Evolutionary conservation across 2,329 filamentous ascomycete genomes (phyloP).

Genomic region (Exophiala dermatitidis): DNA sequence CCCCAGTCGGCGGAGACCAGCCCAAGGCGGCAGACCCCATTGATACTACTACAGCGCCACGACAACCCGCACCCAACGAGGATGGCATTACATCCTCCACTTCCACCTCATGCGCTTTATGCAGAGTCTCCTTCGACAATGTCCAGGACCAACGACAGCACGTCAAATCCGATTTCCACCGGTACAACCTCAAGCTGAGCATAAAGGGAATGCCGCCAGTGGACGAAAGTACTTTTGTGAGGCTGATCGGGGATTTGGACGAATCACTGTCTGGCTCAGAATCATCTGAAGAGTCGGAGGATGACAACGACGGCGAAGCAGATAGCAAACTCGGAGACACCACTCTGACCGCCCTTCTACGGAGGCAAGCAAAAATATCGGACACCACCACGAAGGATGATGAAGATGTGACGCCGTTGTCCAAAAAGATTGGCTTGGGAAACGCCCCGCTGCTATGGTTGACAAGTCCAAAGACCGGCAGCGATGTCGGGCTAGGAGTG

Average conservation of each 20-base stretch:
- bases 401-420: slow-evolving; percentile 29
- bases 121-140: slow-evolving; percentile 61
- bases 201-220: slow-evolving; percentile 65
- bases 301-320: slow-evolving; percentile 43
- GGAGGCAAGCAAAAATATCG: slow-evolving; percentile 70
- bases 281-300: slow-evolving; percentile 58
- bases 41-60: background rate
- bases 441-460: slow-evolving; percentile 83
- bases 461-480: slow-evolving; percentile 63
- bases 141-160: slow-evolving; percentile 79
- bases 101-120: slow-evolving; percentile 74
- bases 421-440: slow-evolving; percentile 49
- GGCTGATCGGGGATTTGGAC: slow-evolving; percentile 74
- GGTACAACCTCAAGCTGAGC: slow-evolving; percentile 92
- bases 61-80: slow-evolving; percentile 20
- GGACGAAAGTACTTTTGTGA: slow-evolving; percentile 76
- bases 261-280: slow-evolving; percentile 82
- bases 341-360: slow-evolving; percentile 67
- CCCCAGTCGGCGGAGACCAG: slow-evolving; percentile 34
- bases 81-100: slow-evolving; percentile 47
- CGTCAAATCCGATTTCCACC: slow-evolving; percentile 81
- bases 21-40: slow-evolving; percentile 17
- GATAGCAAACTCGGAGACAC: slow-evolving; percentile 53
- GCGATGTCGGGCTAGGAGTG: slow-evolving; percentile 73
- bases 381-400: slow-evolving; percentile 43